These are phyloP conservation scores for Hortiboletus campestris DNA, from an alignment of 768 basidiomycete genomes.

Conservation along the genomic window DNA sequence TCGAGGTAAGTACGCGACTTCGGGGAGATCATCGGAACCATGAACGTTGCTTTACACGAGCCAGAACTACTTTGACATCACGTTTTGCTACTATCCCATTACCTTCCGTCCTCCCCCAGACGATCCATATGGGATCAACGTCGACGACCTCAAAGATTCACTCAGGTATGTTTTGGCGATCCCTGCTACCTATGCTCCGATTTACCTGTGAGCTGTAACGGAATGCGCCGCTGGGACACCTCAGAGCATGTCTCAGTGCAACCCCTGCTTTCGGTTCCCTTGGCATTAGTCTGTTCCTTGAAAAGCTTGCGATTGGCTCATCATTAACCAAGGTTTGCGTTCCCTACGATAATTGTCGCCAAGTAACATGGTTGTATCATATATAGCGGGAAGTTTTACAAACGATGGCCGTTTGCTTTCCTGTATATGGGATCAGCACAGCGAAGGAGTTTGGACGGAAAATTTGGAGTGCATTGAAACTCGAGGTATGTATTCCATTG, in stretches of 20 bases:
- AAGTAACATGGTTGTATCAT: constrained; percentile 1
- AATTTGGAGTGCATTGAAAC: constrained; percentile 87
- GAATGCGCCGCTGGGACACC: background rate
- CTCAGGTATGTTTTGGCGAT: constrained; percentile 50
- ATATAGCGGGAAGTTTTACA: constrained; percentile 82
- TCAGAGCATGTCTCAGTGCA: constrained; percentile 69
- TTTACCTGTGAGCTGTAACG: constrained; percentile 1
- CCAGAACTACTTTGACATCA: constrained; percentile 89
- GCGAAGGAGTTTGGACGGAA: constrained; percentile 65
- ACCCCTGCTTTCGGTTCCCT: constrained; percentile 80
- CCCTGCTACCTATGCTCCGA: background rate
- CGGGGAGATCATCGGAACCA: background rate
- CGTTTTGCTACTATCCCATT: constrained; percentile 98
- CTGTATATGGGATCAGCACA: constrained; percentile 72
- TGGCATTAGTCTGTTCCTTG: constrained; percentile 85
- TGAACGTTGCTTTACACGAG: background rate
- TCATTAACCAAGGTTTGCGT: constrained; percentile 71
- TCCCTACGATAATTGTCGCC: background rate
- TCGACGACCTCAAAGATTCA: constrained; percentile 76
- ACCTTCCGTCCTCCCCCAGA: constrained; percentile 92
- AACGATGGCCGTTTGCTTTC: constrained; percentile 73
- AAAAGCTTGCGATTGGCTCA: constrained; percentile 84
- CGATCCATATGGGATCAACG: constrained; percentile 89
- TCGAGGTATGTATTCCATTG: constrained; percentile 58
- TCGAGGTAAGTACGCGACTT: constrained; percentile 62